phyloP scores from a whole-genome alignment of 345 rosid genomes.

The Populus tremula region DNA sequence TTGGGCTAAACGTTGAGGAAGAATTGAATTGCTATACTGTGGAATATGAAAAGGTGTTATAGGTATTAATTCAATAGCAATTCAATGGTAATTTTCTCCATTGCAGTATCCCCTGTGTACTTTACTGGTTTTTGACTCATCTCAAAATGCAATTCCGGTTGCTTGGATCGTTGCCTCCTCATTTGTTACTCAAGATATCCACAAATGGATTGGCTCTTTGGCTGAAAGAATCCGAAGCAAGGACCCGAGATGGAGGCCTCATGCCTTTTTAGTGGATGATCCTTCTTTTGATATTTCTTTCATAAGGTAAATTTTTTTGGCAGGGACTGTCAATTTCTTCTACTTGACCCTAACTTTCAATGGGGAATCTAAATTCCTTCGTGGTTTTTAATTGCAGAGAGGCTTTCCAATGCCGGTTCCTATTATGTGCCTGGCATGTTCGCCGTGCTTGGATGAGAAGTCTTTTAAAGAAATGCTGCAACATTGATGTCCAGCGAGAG shows the following conservation, averaged over 20 bases:
- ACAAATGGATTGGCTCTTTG: slow-evolving; percentile 47
- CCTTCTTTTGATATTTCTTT: slow-evolving; percentile 40
- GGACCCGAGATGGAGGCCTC: slow-evolving; percentile 47
- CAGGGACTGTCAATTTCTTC: slow-evolving; percentile 1
- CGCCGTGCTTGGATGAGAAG: slow-evolving; percentile 55
- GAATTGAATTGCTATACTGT: background rate
- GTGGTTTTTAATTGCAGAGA: slow-evolving; percentile 38
- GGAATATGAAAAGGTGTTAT: background rate
- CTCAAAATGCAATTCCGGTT: slow-evolving; percentile 53
- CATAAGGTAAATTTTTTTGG: slow-evolving; percentile 34
- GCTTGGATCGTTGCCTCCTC: slow-evolving; percentile 53
- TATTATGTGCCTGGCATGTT: slow-evolving; percentile 44
- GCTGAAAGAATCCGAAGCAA: slow-evolving; percentile 43
- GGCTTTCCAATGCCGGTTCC: slow-evolving; percentile 46
- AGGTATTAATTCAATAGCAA: slow-evolving; percentile 9
- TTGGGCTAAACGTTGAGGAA: slow-evolving; percentile 3
- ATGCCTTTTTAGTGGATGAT: slow-evolving; percentile 46
- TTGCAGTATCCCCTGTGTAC: slow-evolving; percentile 48
- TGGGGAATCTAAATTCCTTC: slow-evolving; percentile 2
- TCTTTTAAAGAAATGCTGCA: slow-evolving; percentile 45
- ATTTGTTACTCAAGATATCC: slow-evolving; percentile 30
- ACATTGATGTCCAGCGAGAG: slow-evolving; percentile 42
- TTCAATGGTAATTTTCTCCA: slow-evolving; percentile 7
- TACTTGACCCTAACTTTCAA: background rate
- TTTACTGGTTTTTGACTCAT: slow-evolving; percentile 45